These are phyloP conservation scores for Rutstroemia sp. DNA, from an alignment of 2,329 filamentous ascomycete species.

Conservation along the genomic window DNA sequence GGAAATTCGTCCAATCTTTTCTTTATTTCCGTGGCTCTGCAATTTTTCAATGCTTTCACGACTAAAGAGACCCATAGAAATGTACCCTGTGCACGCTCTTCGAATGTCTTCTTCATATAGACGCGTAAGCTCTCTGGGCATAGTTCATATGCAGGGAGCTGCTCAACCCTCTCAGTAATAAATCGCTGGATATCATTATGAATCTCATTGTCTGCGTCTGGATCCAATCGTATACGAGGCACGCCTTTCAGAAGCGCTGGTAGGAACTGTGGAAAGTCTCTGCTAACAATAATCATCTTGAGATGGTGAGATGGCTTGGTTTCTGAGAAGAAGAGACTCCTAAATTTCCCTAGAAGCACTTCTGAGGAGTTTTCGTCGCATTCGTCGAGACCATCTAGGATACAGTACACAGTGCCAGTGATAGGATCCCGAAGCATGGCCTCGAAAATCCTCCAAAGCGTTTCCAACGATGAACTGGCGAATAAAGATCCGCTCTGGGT, in stretches of 20 bases:
- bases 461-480: not conserved
- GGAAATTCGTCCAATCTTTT: slow-evolving; percentile 21
- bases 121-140: not conserved
- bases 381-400: not conserved
- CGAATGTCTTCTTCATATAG: not conserved
- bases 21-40: slow-evolving; percentile 13
- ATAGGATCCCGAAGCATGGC: not conserved
- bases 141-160: not conserved
- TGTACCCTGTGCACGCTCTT: slow-evolving; percentile 23
- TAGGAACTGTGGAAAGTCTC: no score
- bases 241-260: no score
- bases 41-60: slow-evolving; percentile 11
- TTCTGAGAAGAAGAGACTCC: slow-evolving; percentile 2
- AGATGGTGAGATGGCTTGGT: slow-evolving; percentile 14
- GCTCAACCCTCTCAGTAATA: slow-evolving; percentile 14
- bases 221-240: no score
- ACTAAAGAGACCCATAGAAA: slow-evolving; percentile 29
- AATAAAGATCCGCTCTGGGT: slow-evolving; percentile 6
- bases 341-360: not conserved
- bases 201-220: no score
- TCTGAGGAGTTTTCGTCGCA: not conserved
- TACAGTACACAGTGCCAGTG: not conserved
- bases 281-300: slow-evolving; percentile 10
- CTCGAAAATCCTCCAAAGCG: not conserved
- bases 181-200: no score